These are phyloP conservation scores for Podaxis sp. DNA, from an alignment of 768 basidiomycete genomes.

Conservation along the genomic window DNA sequence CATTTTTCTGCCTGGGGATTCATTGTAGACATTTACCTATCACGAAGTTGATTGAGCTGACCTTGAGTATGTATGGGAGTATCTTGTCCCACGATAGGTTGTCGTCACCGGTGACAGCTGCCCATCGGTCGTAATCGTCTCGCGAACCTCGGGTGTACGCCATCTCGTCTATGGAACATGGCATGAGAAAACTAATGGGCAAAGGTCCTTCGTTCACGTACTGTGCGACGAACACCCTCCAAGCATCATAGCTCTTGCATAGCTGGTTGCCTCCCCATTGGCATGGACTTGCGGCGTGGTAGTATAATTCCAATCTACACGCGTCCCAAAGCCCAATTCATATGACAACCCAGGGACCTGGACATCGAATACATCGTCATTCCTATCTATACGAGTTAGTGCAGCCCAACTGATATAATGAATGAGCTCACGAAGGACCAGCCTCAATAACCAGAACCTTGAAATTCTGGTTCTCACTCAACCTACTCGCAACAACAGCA, in stretches of 20 bases:
- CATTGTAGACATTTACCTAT: not conserved
- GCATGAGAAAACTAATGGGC: not conserved
- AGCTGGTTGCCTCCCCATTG: conserved; percentile 21
- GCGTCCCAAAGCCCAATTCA: not conserved
- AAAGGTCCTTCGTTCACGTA: conserved; percentile 7
- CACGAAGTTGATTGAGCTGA: not conserved
- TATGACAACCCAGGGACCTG: conserved; percentile 3
- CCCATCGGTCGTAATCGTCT: conserved; percentile 14
- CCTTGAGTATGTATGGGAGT: conserved; percentile 13
- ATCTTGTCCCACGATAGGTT: conserved; percentile 17
- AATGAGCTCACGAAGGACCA: conserved; percentile 14
- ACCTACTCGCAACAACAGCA: conserved; percentile 21
- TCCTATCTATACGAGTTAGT: conserved; percentile 3
- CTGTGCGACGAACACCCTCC: conserved; percentile 30
- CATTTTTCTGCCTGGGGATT: not conserved
- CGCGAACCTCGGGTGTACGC: conserved; percentile 11
- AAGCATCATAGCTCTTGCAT: conserved; percentile 26
- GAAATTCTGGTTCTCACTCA: conserved; percentile 19
- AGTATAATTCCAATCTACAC: conserved; percentile 24
- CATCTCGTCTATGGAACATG: conserved; percentile 6
- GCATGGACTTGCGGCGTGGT: conserved; percentile 22
- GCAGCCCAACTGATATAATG: not conserved
- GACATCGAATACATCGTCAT: conserved; percentile 14
- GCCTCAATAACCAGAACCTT: conserved; percentile 25
- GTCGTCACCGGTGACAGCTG: conserved; percentile 8